Base-by-base conservation (phyloP, 163 green algal species). In the Chlamydomonas reinhardtii region DNA sequence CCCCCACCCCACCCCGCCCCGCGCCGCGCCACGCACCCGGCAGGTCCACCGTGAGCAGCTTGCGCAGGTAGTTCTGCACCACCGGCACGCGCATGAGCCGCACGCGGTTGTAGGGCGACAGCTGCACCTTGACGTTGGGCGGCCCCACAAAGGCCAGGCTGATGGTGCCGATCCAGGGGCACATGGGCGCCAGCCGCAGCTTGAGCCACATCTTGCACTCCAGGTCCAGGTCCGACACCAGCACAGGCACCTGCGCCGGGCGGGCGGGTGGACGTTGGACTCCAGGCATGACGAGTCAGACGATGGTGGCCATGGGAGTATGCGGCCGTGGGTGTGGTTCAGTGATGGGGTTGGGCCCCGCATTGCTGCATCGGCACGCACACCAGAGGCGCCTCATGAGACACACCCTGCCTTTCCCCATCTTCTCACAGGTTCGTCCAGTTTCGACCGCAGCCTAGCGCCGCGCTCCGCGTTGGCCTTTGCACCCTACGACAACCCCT, bases 201-300 rank as follows among this genome's bases (percentile, higher is more conserved):
- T 99, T 99, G 76, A 99, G 84, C 97, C 97, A 99, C 90, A 99
- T 84, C 83, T 95, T 89, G 85, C 94, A 97, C 84, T 99, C 96
- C 61, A 99, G 87, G 91, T 99, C 97, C 61, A 99, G 91, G 90
- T 99, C 96, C 27, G 93, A 96, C 37, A 99, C 96, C 74, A 98
- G 93, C 75, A 99, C 97, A 0, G 97, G 97, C 62, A 70, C 62
- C 62, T 70, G 62, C 27, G 27, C 5, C 27, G 20, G 98, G 88
- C 88, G 94, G 48, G 48, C 12, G 48, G 48, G 48, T 19, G 48
- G 43, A 5, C 25, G 62, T 12, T 6, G 4, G 25, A 6, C 62
- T 29, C 11, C 43, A 54, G 11, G n/a, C n/a, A n/a, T n/a, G n/a
- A n/a, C n/a, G n/a, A n/a, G n/a, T n/a, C n/a, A n/a, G n/a, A n/a